Evolutionary conservation across 306 rosid species (phyloP).

Genomic region (Astragalus membranaceus): DNA sequence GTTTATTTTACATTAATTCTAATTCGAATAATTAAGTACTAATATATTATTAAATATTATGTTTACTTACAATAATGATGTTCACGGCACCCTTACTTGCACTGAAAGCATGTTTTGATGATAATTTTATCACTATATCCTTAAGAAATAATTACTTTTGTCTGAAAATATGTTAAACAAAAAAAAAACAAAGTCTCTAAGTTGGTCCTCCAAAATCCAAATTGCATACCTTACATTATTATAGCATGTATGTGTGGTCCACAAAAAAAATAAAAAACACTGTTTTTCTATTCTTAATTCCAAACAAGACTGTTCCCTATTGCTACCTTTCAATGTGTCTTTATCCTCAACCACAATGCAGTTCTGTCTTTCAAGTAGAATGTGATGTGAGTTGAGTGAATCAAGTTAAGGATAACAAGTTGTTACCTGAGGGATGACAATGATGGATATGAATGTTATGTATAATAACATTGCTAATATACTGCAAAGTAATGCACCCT

Average conservation of each 20-base stretch:
- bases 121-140: too few species aligned
- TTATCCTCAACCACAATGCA: background rate
- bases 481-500: conserved; percentile 91
- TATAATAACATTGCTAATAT: conserved; percentile 79
- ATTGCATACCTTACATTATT: too few species aligned
- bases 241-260: too few species aligned
- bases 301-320: background rate
- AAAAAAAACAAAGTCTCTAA: background rate
- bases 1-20: too few species aligned
- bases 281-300: background rate
- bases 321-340: too few species aligned
- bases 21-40: too few species aligned
- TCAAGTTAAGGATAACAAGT: background rate
- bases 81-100: background rate
- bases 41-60: too few species aligned
- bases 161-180: background rate
- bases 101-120: background rate
- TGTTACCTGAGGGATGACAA: conserved; percentile 70
- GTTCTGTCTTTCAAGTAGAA: background rate
- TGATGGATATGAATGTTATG: conserved; percentile 91
- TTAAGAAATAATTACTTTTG: too few species aligned
- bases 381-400: background rate
- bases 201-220: background rate
- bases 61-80: background rate
- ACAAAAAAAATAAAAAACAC: background rate